Conservation (phyloP, 129 eudicot species). For the Calendula officinalis region DNA sequence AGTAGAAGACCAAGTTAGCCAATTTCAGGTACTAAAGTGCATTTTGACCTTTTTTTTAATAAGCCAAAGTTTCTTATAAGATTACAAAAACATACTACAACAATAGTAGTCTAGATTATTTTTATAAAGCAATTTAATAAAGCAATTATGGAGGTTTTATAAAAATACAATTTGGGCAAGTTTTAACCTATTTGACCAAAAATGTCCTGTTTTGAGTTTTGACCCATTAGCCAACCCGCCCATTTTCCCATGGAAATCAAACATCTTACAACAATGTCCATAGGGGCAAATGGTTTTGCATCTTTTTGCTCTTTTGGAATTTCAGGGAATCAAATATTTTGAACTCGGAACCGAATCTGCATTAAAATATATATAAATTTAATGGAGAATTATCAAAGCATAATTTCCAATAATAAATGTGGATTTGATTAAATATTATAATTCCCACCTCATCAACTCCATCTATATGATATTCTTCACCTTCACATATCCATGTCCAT, state of each 20-base stretch:
- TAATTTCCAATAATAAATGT: neutral
- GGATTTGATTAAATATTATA: neutral
- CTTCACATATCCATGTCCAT: constrained; percentile 70
- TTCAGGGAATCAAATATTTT: constrained; percentile 54
- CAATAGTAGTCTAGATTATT: neutral
- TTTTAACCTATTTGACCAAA: neutral
- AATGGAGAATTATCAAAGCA: neutral
- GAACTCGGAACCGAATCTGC: constrained; percentile 89
- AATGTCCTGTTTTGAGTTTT: neutral
- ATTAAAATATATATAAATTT: constrained; percentile 6
- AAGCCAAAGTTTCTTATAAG: too few relatives aligned
- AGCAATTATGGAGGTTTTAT: neutral
- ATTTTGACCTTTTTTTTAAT: neutral
- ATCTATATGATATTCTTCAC: constrained; percentile 50
- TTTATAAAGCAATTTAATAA: neutral
- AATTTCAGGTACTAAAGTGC: too few relatives aligned
- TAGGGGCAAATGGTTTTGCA: constrained; percentile 73
- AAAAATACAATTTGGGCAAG: neutral
- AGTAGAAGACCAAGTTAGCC: neutral
- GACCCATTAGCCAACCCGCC: neutral
- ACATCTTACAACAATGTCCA: constrained; percentile 77
- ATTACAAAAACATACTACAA: neutral
- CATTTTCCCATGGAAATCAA: neutral
- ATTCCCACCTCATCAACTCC: constrained; percentile 58
- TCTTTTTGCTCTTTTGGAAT: constrained; percentile 69